Evolutionary conservation across 371 early-diverging fungal genomes (phyloP), one percentile per base, ranked within the genome.

Genomic region (Mycotypha africana): DNA sequence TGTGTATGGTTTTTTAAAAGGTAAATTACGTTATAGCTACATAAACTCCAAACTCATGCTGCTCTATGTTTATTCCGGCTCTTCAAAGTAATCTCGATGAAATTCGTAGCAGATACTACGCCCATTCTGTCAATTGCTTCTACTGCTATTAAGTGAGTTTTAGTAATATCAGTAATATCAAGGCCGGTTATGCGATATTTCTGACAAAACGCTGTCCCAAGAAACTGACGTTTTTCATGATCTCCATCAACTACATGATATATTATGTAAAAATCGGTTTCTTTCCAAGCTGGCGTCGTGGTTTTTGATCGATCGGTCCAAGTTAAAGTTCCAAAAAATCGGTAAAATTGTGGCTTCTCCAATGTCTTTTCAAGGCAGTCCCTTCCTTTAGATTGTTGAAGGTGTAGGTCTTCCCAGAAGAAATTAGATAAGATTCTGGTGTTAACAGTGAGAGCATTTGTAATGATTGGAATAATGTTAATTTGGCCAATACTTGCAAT

Each of bases 181-280:
- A 61, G 19, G 2, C 62, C 62, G 14, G 62, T 58, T 8, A 62
- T 31, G 17, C 62, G 45, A 12, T 45, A 62, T 25, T 49, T 44
- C 7, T 32, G 21, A 33, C 51, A 45, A 30, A 62, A 62, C 0
- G 58, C 38, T 9, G 62, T 62, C 11, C 62, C 62, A 16, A 62
- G 23, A 38, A 62, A 62, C 2, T 21, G 3, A 4, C 42, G 28
- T n/a, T n/a, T n/a, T 10, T 39, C 16, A 1, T 17, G n/a, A 23
- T 45, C 28, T 1, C 15, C 40, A 23, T 39, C 33, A 4, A 36
- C 28, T 21, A 42, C 30, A 34, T 43, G 25, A 16, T 32, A 53
- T 2, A 58, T 24, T 0, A 32, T 45, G 6, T 47, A 47, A 20
- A 37, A 43, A 1, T 51, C 53, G 3, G 28, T 39, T 11, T 30